phyloP scores from a whole-genome alignment of 2,329 filamentous ascomycete genomes.

The Colletotrichum endophyticum region DNA sequence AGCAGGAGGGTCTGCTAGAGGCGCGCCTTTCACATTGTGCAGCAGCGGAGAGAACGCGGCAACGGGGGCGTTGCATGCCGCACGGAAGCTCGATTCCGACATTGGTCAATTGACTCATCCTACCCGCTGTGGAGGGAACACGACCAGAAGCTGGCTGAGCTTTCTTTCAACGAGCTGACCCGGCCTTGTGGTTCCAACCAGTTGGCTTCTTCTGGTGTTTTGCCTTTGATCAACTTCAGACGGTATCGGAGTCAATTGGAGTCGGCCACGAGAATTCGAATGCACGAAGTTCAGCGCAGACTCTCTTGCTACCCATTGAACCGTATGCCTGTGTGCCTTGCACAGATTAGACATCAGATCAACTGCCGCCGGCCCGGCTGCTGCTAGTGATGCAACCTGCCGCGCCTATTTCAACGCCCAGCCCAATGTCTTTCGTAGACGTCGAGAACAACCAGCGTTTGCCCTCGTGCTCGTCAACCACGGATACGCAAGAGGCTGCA shows the following conservation, averaged over 20 bases:
- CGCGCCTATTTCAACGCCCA: neutral
- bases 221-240: neutral
- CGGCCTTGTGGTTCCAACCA: neutral
- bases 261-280: neutral
- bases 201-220: neutral
- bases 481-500: neutral
- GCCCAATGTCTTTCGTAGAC: neutral
- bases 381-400: slow-evolving; percentile 1
- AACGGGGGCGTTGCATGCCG: neutral
- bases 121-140: neutral
- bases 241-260: neutral
- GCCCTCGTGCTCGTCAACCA: neutral
- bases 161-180: neutral
- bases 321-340: neutral
- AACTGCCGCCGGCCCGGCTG: neutral
- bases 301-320: neutral
- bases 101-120: neutral
- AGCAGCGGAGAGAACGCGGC: neutral
- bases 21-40: neutral
- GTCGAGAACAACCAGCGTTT: neutral
- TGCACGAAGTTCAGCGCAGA: neutral
- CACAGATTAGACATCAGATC: slow-evolving; percentile 4
- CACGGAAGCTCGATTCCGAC: neutral
- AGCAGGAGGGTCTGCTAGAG: neutral
- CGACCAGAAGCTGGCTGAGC: neutral